These are phyloP conservation scores for Umbelopsis sp. DNA, from an alignment of 192 early-diverging fungal species.

Conservation along the genomic window DNA sequence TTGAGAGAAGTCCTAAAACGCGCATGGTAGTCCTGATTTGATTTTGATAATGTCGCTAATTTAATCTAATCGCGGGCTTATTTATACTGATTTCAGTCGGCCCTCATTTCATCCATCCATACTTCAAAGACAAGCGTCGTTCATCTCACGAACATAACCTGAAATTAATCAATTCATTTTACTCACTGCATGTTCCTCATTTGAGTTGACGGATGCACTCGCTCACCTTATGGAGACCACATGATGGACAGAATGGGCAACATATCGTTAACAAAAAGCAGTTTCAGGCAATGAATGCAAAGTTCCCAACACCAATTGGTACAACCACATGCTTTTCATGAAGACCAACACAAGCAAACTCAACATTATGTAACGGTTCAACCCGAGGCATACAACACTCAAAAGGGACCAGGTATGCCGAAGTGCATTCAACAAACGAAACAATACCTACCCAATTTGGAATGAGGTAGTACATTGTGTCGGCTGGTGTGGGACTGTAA, in stretches of 20 bases:
- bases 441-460: background rate
- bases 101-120: background rate
- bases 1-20: constrained; percentile 1
- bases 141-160: no score
- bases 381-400: background rate
- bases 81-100: background rate
- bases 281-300: background rate
- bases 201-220: background rate
- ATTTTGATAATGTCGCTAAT: background rate
- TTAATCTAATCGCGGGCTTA: background rate
- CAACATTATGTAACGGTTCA: no score
- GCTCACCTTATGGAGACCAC: background rate
- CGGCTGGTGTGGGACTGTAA: background rate
- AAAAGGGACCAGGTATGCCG: background rate
- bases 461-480: background rate
- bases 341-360: background rate
- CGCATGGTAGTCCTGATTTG: constrained; percentile 6
- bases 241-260: background rate
- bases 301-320: background rate
- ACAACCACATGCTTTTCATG: background rate
- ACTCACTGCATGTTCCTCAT: background rate
- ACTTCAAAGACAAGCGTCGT: background rate
- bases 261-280: background rate
- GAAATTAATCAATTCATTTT: background rate
- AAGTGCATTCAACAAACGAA: background rate